Evolutionary conservation across 345 rosid species (phyloP), one percentile per base, ranked within the genome.

Genomic region (Euphorbia tirucalli): DNA sequence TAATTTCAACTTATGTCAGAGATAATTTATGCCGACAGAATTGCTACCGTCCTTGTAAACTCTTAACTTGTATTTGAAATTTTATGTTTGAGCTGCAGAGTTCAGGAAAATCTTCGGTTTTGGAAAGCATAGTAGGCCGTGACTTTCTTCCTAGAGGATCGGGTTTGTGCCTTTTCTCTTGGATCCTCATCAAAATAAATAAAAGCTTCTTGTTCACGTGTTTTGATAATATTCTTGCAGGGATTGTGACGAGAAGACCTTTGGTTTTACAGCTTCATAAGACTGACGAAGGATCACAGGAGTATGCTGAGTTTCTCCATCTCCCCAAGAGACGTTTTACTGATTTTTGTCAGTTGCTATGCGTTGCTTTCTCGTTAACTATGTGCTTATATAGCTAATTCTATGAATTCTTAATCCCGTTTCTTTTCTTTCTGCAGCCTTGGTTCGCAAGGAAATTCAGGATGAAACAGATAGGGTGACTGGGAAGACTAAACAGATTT

Each of bases 111-210:
- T 94, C 98, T 64, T 94, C 98, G 0, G 98, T 94, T n/a, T 87
- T 94, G 56, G 98, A 94, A 85, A 94, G 98, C 74, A 85, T 94
- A 16, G 98, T 94, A 14, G 98, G 97, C 31, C 84, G 96, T 61
- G 98, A 94, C 75, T 94, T 94, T 68, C 97, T 94, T 69, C 98
- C 98, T 19, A 83, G 98, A 85, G 98, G 98, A 87, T 94, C 98
- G 3, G 98, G 98, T 90, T 71, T 41, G 84, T 71, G 24, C 7
- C 9, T 9, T 11, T 57, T 27, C n/a, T 11, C 65, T 58, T 16
- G 19, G 52, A 46, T 46, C 14, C 1, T 46, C 46, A 21, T 10
- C 35, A 0, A 4, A 18, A 21, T 58, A 27, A 6, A 39, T 21
- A n/a, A 28, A 73, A 21, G 24, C 19, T 46, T 46, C 19, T 46